A percentile compares a stretch with the other conserved stretches of the same genome.
phyloP scores from a whole-genome alignment of 139 green algal species.

The Auxenochlorella protothecoides region DNA sequence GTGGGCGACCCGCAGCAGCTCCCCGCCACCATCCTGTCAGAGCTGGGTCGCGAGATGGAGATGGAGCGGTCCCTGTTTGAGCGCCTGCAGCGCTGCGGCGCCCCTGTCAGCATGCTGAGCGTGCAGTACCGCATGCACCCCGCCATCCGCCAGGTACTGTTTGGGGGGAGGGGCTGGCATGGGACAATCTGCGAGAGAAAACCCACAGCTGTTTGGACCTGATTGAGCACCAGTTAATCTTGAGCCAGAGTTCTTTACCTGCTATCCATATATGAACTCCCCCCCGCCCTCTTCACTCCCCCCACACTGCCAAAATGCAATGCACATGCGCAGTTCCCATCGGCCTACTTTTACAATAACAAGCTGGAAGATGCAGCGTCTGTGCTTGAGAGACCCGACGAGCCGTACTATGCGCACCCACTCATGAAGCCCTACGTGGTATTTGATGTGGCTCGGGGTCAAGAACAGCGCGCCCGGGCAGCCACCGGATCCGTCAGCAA shows the following conservation, averaged over 20 bases:
- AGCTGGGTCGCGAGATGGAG: slow-evolving; percentile 31
- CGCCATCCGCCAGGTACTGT: slow-evolving; percentile 45
- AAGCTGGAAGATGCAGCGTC: slow-evolving; percentile 31
- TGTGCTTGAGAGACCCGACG: slow-evolving; percentile 14
- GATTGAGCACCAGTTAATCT: too few species aligned
- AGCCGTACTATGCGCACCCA: slow-evolving; percentile 35
- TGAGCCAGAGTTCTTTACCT: too few species aligned
- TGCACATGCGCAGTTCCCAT: slow-evolving; percentile 50
- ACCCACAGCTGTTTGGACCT: too few species aligned
- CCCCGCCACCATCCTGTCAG: slow-evolving; percentile 77
- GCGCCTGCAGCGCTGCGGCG: slow-evolving; percentile 44
- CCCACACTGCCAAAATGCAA: not conserved
- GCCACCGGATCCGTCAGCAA: slow-evolving; percentile 33
- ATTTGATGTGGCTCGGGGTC: slow-evolving; percentile 66
- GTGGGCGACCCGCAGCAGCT: slow-evolving; percentile 92
- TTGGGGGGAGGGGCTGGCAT: too few species aligned
- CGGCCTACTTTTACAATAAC: slow-evolving; percentile 68
- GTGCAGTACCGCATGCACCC: slow-evolving; percentile 93
- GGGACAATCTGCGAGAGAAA: too few species aligned
- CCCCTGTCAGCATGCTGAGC: slow-evolving; percentile 42
- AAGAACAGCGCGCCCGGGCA: slow-evolving; percentile 22
- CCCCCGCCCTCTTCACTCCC: slow-evolving; percentile 47
- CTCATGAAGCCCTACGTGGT: slow-evolving; percentile 78
- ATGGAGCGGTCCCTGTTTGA: slow-evolving; percentile 82
- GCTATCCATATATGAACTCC: slow-evolving; percentile 31